phyloP scores from a whole-genome alignment of 495 filamentous ascomycete genomes.

The Monascus purpureus region DNA sequence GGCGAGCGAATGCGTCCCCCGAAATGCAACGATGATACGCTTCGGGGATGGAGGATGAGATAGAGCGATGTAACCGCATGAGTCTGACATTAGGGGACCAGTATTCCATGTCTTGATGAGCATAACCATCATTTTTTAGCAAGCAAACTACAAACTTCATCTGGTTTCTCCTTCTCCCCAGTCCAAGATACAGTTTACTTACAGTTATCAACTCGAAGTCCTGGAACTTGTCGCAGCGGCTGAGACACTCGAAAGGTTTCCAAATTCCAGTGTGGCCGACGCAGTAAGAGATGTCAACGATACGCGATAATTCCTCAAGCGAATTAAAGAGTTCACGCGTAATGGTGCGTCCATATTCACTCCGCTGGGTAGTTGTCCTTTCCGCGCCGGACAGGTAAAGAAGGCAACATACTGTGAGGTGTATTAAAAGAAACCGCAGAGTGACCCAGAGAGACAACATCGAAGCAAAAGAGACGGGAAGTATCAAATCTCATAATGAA shows the following conservation, averaged over 20 bases:
- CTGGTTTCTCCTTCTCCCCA: no score
- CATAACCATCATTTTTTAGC: no score
- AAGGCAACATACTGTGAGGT: no score
- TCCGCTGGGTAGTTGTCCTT: not conserved
- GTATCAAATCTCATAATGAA: no score
- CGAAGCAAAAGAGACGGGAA: no score
- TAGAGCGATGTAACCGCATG: constrained; percentile 84
- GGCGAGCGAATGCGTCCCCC: constrained; percentile 84
- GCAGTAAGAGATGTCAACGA: constrained; percentile 94
- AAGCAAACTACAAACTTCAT: no score
- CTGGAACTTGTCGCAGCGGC: constrained; percentile 69
- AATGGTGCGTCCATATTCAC: constrained; percentile 20
- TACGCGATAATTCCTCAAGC: constrained; percentile 69
- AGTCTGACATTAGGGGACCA: constrained; percentile 72
- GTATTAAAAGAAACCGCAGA: no score
- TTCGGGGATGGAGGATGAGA: constrained; percentile 47
- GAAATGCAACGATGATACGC: constrained; percentile 79
- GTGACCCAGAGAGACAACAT: no score
- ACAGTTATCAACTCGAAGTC: constrained; percentile 61
- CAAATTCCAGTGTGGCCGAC: constrained; percentile 72
- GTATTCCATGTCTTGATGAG: constrained; percentile 70
- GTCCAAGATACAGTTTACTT: constrained; percentile 7
- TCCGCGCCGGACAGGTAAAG: no score
- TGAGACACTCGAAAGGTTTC: constrained; percentile 71
- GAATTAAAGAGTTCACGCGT: constrained; percentile 58